Evolutionary conservation across 2,329 filamentous ascomycete species (phyloP).

Genomic region (Neofusicoccum parvum): DNA sequence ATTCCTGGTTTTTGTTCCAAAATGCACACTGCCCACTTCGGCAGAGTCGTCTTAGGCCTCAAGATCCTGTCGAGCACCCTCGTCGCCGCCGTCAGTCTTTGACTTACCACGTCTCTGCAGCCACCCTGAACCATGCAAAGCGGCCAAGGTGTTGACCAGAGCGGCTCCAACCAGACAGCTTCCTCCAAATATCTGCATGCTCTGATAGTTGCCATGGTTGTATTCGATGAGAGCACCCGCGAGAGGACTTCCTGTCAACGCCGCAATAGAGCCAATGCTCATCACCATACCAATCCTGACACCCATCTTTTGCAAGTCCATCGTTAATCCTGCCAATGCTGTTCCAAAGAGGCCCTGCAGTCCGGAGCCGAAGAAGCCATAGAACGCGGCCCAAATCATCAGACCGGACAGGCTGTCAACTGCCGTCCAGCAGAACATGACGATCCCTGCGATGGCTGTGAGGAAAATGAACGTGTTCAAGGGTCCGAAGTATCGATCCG

Average conservation of each 20-base stretch:
- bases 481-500: conserved; percentile 43
- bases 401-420: conserved; percentile 41
- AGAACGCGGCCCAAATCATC: not conserved
- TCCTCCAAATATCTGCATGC: conserved; percentile 45
- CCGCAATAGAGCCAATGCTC: conserved; percentile 47
- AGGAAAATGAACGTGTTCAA: conserved; percentile 45
- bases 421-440: conserved; percentile 49
- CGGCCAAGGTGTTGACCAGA: not conserved
- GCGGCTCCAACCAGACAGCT: not conserved
- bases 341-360: conserved; percentile 51
- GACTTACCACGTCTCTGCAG: not conserved
- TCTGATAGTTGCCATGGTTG: conserved; percentile 44
- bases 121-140: not conserved
- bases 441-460: conserved; percentile 42
- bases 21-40: too few relatives aligned
- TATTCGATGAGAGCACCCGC: conserved; percentile 49
- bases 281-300: conserved; percentile 53
- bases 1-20: too few relatives aligned
- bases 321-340: conserved; percentile 46
- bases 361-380: conserved; percentile 42
- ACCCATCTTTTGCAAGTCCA: conserved; percentile 50
- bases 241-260: conserved; percentile 49
- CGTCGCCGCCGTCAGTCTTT: not conserved
- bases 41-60: too few relatives aligned
- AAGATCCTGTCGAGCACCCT: too few relatives aligned